A percentile compares a stretch with the other conserved stretches of the same genome.
phyloP scores from a whole-genome alignment of 2,329 filamentous ascomycete species.

The Eurotiales sp. region DNA sequence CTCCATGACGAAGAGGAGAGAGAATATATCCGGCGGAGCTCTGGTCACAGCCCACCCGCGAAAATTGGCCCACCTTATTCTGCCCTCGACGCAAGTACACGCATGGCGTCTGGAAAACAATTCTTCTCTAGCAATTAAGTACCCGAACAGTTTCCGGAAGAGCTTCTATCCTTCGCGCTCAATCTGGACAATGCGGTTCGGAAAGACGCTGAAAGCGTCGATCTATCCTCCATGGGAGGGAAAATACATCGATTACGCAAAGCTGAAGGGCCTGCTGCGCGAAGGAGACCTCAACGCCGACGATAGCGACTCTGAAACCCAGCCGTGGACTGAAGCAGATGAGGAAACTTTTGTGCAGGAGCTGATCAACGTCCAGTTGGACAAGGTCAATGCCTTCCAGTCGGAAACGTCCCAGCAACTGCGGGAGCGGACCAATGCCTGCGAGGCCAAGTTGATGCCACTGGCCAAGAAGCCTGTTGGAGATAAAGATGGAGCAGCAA shows the following conservation, averaged over 20 bases:
- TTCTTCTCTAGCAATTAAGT: background rate
- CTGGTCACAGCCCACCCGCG: background rate
- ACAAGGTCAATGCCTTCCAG: conserved; percentile 92
- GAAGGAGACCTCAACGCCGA: conserved; percentile 61
- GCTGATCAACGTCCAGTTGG: conserved; percentile 87
- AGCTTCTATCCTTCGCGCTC: conserved; percentile 11
- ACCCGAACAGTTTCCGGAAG: background rate
- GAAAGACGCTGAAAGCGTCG: conserved; percentile 75
- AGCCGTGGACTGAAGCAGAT: conserved; percentile 85
- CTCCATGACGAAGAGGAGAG: conserved; percentile 2
- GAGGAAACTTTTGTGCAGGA: conserved; percentile 93
- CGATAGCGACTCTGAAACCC: conserved; percentile 51
- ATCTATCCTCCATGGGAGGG: conserved; percentile 85
- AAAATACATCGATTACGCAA: conserved; percentile 92
- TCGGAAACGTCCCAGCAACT: conserved; percentile 75
- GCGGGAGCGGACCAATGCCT: conserved; percentile 71
- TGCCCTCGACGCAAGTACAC: background rate
- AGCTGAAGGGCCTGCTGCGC: conserved; percentile 83
- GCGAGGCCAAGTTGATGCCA: conserved; percentile 61
- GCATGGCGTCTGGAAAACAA: background rate
- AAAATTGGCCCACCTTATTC: background rate
- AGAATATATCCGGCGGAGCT: too few species aligned
- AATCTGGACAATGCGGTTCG: conserved; percentile 73
- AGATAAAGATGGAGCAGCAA: conserved; percentile 29
- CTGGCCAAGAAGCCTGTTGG: conserved; percentile 42